Evolutionary conservation across 2,329 filamentous ascomycete species (phyloP), one percentile per base, ranked within the genome.

Genomic region (Pyrenophora seminiperda): DNA sequence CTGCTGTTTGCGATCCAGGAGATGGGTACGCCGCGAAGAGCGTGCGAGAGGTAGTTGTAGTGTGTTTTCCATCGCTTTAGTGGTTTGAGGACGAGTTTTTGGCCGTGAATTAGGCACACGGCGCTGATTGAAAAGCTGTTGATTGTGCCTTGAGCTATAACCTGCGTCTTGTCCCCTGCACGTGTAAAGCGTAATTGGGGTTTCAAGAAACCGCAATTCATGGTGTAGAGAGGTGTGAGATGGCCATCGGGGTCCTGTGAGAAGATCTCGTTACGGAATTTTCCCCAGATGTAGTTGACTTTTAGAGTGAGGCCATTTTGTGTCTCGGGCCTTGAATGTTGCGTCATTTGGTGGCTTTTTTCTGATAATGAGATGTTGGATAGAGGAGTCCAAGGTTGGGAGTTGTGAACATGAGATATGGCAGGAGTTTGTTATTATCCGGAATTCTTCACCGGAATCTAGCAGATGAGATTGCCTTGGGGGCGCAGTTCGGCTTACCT

Each of bases 31-130:
- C 43, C 14, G 5, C 5, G 20, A 3, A 62, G 39, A 4, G 47
- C 34, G 2, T 45, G 51, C 9, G 61, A 64, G 22, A 62, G 53
- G 17, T 64, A 63, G 20, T 62, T 61, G 47, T 64, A 64, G 1
- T 55, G 42, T 14, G 56, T 60, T 24, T 58, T 54, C 58, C 54
- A 60, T 3, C 57, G 54, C 37, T 56, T 58, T 33, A 64, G 49
- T 1, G 59, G 61, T 30, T 58, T 58, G 17, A 64, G 33, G 7
- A 19, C n/a, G 2, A 64, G 43, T n/a, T 33, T 34, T n/a, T 46
- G 52, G 31, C 46, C 50, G 13, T 56, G 46, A 11, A 63, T n/a
- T 3, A 45, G 53, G 42, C 55, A 60, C 14, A 56, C 50, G n/a
- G 49, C 55, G 4, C 47, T 42, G 15, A 63, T 62, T 10, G 57